Evolutionary conservation across 768 basidiomycete genomes (phyloP), one percentile per base, ranked within the genome.

Genomic region (Arthromyces matolae): DNA sequence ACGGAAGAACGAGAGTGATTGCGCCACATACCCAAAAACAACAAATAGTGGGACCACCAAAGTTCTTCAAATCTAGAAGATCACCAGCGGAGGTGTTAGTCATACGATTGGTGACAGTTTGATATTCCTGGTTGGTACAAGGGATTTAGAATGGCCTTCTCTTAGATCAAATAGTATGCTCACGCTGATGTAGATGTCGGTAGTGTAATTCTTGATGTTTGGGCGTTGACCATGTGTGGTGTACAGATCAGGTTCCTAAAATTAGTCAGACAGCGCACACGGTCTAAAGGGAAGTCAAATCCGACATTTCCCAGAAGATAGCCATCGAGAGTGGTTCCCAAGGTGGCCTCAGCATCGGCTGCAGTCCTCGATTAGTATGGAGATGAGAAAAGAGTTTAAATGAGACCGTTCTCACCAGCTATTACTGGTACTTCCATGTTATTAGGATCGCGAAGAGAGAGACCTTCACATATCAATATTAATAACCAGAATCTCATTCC

Each of bases 231-330:
- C 59, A 49, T 79, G 78, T 3, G 32, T 39, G 0, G 70, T 64
- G 56, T 79, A 86, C 43, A 84, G 67, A 64, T 86, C 84, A 32
- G 84, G 84, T 60, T 80, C 78, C 76, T 77, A 49, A 19, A 45
- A 5, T 22, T 23, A 31, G 31, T 42, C 19, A 34, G 20, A 22
- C 14, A 24, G 4, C 12, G 23, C 19, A 20, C 19, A 39, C 25
- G 42, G 6, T 12, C 19, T 31, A 31, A n/a, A n/a, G 16, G 23
- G 33, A 32, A 31, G 4, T n/a, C 12, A 53, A 47, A 22, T 27
- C 28, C 3, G 50, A 75, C 77, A 58, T 80, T 80, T 45, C 78
- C 78, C 5, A 79, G 59, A 2, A 79, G 53, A 51, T 72, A 72
- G 1, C 71, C 70, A 55, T 78, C 78, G 28, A 80, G 56, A 39